Evolutionary conservation across 257 asterid species (phyloP).

Genomic region (Lantana camara): DNA sequence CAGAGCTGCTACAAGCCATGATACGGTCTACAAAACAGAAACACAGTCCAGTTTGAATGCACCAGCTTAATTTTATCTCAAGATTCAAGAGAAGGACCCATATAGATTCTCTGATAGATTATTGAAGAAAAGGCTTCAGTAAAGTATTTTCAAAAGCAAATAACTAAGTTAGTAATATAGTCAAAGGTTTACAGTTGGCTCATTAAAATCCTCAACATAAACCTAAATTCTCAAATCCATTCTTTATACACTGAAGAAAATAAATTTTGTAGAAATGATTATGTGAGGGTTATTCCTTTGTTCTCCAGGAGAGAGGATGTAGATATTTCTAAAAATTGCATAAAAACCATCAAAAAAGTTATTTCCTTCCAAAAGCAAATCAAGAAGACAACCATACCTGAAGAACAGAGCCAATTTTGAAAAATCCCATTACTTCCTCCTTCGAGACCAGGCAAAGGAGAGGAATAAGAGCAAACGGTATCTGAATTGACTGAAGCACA

Average conservation of each 20-base stretch:
- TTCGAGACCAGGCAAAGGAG: slow-evolving; percentile 74
- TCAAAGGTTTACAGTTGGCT: no score
- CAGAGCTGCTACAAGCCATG: slow-evolving; percentile 71
- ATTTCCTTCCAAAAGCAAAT: no score
- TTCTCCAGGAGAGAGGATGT: not conserved
- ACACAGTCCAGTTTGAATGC: not conserved
- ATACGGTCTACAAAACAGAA: slow-evolving; percentile 43
- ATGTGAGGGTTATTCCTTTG: not conserved
- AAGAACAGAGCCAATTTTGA: slow-evolving; percentile 63
- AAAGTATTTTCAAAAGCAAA: not conserved
- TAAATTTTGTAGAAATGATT: not conserved
- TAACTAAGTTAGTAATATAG: no score
- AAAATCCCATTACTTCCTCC: slow-evolving; percentile 81
- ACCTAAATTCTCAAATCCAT: not conserved
- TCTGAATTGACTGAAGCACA: slow-evolving; percentile 78
- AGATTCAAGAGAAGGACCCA: not conserved
- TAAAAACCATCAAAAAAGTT: not conserved
- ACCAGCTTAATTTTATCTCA: not conserved
- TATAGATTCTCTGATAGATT: not conserved
- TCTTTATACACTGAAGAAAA: not conserved
- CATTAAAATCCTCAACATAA: not conserved
- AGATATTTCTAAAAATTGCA: not conserved
- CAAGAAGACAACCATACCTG: slow-evolving; percentile 47
- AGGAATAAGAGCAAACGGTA: slow-evolving; percentile 81
- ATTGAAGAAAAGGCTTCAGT: not conserved